Base-by-base conservation (phyloP, 768 basidiomycete genomes). In the Boletus eberwhitei region DNA sequence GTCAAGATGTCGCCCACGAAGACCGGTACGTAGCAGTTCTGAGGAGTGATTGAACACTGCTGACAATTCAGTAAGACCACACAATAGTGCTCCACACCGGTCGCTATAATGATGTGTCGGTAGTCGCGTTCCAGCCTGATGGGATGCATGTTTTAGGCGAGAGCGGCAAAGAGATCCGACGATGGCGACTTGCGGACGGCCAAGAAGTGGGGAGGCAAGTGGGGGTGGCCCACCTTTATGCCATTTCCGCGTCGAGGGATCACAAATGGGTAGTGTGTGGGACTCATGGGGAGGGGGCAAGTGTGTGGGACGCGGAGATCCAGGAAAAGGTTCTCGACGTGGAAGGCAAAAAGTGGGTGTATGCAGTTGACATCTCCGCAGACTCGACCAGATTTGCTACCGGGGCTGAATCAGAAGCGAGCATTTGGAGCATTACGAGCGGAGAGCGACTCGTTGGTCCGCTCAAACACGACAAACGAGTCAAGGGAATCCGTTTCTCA, bases 331-430 rank as follows among this genome's bases (percentile, higher is more conserved):
- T n/a, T 5, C 12, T n/a, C 17, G 9, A 26, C 0, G 24, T 43
- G 5, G 24, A 43, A 4, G 24, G 24, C 0, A n/a, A 0, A 17
- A 6, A 17, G 1, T 0, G 0, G 5, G 42, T 43, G 24, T 6
- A 1, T 17, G 24, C 42, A 3, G 17, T 43, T 5, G 42, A 43
- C 5, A 5, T 26, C 17, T 17, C 42, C 16, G 2, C 22, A 0
- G 42, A 43, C 11, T 43, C 42, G 24, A 5, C 24, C 9, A 43
- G 8, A 2, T n/a, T 43, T 12, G 40, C 40, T 0, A 42, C 40
- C 1, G 40, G 40, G 40, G 8, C 14, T 8, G 14, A 6, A 21
- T 3, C 3, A 0, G 6, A 16, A 16, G 40, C 40, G 14, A 24
- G 7, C 8, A 4, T 42, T 2, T 42, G 40, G 40, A 24, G 8